Conservation (phyloP, 1,139 yeast species). For the Protomyces inundatus region DNA sequence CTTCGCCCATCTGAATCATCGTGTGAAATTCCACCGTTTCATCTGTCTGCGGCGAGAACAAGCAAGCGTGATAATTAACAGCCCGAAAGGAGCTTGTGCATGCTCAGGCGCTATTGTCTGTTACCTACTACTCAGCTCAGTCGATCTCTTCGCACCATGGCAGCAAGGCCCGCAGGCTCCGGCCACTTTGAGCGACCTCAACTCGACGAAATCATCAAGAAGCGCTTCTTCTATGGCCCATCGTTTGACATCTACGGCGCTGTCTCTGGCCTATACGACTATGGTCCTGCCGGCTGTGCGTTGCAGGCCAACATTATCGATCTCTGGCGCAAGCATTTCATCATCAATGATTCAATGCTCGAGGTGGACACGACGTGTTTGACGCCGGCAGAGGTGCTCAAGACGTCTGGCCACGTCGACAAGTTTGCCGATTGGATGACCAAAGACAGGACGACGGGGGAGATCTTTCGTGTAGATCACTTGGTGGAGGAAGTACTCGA, state of each 20-base stretch:
- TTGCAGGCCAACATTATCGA: conserved; percentile 93
- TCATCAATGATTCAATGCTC: conserved; percentile 96
- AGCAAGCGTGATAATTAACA: too few species aligned
- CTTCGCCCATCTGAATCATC: too few species aligned
- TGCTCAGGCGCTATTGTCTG: neutral
- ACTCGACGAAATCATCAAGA: conserved; percentile 82
- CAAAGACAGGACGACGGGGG: conserved; percentile 90
- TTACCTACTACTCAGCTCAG: neutral
- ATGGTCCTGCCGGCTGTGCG: conserved; percentile 99
- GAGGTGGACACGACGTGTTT: conserved; percentile 98
- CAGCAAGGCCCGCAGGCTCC: conserved; percentile 7
- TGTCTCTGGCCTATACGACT: conserved; percentile 94
- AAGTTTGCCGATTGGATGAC: conserved; percentile 99
- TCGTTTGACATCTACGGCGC: conserved; percentile 97
- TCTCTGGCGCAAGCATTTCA: conserved; percentile 95
- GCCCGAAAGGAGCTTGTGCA: neutral
- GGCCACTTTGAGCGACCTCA: conserved; percentile 65
- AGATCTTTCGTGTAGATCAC: conserved; percentile 97
- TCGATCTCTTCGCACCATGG: conserved; percentile 1
- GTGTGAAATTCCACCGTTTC: too few species aligned
- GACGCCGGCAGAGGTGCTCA: conserved; percentile 94
- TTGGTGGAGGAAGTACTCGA: conserved; percentile 96
- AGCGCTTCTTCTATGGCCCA: conserved; percentile 96
- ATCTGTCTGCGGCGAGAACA: too few species aligned
- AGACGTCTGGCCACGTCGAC: conserved; percentile 98